Percentiles rank a stretch among this genome's conserved stretches.
Evolutionary conservation across 257 asterid species (phyloP).

Genomic region (Salvia splendens): DNA sequence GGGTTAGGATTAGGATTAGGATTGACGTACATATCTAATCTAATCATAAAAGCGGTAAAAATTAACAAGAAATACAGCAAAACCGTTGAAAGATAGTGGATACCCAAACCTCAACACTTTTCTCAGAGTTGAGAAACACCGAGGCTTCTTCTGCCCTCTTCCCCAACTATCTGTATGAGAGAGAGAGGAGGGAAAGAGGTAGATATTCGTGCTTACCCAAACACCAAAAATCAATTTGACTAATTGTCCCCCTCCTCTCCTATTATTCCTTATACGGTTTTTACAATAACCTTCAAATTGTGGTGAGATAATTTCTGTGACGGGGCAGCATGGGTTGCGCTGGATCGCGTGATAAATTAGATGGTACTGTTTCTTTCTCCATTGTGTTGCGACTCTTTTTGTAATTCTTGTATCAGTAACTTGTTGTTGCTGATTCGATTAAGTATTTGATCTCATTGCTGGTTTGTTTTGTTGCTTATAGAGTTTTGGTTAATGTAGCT

Average conservation of each 20-base stretch:
- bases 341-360: slow-evolving; percentile 59
- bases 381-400: slow-evolving; percentile 22
- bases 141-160: slow-evolving; percentile 30
- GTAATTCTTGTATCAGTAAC: slow-evolving; percentile 7
- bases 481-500: slow-evolving; percentile 21
- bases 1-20: no score
- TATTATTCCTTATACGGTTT: neutral
- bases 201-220: slow-evolving; percentile 31
- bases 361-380: slow-evolving; percentile 38
- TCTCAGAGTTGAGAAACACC: slow-evolving; percentile 6
- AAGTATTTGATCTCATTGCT: slow-evolving; percentile 29
- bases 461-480: neutral
- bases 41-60: slow-evolving; percentile 5
- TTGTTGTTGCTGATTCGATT: slow-evolving; percentile 19
- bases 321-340: slow-evolving; percentile 53
- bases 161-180: slow-evolving; percentile 23
- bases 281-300: slow-evolving; percentile 16
- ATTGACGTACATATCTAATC: slow-evolving; percentile 3
- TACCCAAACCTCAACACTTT: slow-evolving; percentile 18
- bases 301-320: slow-evolving; percentile 26
- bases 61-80: slow-evolving; percentile 8
- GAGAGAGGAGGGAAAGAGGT: slow-evolving; percentile 27
- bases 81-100: slow-evolving; percentile 38
- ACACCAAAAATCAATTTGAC: slow-evolving; percentile 29
- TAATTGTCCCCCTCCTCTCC: slow-evolving; percentile 27